A percentile compares a stretch with the other conserved stretches of the same genome.
Evolutionary conservation across 2,329 filamentous ascomycete species (phyloP).

Genomic region (Aspergillus spinulosporus): DNA sequence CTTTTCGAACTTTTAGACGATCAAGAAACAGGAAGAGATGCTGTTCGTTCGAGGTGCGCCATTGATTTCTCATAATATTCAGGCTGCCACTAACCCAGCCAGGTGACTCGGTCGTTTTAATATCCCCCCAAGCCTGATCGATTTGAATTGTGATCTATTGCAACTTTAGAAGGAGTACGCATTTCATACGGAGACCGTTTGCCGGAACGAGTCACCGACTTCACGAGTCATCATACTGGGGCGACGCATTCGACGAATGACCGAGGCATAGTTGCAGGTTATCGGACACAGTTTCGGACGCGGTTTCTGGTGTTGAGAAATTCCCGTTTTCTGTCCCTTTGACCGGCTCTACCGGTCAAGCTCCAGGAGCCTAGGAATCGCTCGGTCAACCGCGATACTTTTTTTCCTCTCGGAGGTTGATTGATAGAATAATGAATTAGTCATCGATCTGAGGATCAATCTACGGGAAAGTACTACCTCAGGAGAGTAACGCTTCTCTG

Average conservation of each 20-base stretch:
- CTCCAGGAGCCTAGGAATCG: not conserved
- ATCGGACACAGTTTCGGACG: not conserved
- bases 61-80: not conserved
- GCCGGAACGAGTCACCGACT: constrained; percentile 5
- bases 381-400: not conserved
- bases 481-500: not conserved
- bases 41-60: constrained; percentile 89
- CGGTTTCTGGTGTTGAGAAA: constrained; percentile 1
- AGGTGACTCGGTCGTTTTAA: constrained; percentile 73
- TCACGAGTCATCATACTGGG: constrained; percentile 17
- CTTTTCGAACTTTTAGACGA: constrained; percentile 59
- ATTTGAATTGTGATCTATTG: not conserved
- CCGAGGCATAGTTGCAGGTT: constrained; percentile 1
- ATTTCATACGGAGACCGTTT: constrained; percentile 10
- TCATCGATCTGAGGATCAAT: not conserved
- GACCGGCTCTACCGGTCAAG: not conserved
- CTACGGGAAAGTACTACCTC: not conserved
- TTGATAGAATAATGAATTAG: constrained; percentile 6
- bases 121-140: constrained; percentile 60
- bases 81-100: constrained; percentile 24
- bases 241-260: constrained; percentile 13
- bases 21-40: constrained; percentile 98
- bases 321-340: not conserved
- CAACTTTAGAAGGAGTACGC: not conserved
- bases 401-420: not conserved